Evolutionary conservation across 495 filamentous ascomycete genomes (phyloP).

Genomic region (Neurospora sp.): DNA sequence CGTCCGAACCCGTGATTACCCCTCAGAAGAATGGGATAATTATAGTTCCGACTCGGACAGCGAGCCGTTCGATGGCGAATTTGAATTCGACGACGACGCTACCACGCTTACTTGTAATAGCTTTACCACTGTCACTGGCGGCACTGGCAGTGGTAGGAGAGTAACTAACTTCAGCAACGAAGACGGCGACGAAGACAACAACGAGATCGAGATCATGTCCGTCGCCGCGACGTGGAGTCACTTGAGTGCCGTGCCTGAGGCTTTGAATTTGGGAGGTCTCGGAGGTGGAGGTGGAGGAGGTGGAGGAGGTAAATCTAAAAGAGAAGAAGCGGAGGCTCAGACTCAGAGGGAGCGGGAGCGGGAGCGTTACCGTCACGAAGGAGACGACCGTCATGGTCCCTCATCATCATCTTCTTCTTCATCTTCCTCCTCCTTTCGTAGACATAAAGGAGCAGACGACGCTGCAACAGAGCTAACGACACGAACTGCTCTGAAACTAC

Average conservation of each 20-base stretch:
- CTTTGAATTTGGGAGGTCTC: not conserved
- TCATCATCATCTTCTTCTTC: conserved; percentile 49
- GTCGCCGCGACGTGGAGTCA: not conserved
- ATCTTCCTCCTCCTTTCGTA: conserved; percentile 80
- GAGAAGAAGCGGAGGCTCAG: not conserved
- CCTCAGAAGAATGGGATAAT: not conserved
- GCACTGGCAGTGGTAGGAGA: not conserved
- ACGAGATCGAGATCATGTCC: not conserved
- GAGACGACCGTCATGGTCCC: not conserved
- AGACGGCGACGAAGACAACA: not conserved
- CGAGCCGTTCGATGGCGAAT: not conserved
- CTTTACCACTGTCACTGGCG: not conserved
- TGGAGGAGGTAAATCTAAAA: not conserved
- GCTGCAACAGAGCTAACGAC: not conserved
- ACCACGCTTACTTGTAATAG: not conserved
- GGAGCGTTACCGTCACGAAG: not conserved
- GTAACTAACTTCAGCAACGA: not conserved
- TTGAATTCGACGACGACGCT: not conserved
- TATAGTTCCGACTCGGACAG: not conserved
- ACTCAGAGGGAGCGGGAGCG: not conserved
- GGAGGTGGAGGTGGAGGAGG: too few species aligned
- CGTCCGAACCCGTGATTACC: not conserved
- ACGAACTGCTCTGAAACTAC: not conserved
- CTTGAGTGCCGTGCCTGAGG: not conserved
- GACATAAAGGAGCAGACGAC: not conserved